phyloP scores from a whole-genome alignment of 495 filamentous ascomycete species.

The Cladorrhinum samala region DNA sequence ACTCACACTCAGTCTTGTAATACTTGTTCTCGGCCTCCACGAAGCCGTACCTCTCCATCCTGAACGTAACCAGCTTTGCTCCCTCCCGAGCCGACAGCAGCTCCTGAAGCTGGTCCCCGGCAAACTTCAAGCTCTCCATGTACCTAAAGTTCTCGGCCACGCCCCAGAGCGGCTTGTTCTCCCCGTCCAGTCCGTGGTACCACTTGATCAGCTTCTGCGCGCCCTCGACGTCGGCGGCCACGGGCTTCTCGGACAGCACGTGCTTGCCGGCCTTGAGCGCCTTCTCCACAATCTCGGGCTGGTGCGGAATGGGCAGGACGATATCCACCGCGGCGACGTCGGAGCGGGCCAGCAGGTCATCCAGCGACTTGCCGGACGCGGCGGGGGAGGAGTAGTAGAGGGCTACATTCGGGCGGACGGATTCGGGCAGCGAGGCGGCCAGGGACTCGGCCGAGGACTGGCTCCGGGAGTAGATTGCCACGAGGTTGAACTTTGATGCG shows the following conservation, averaged over 20 bases:
- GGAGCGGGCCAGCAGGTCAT: slow-evolving; percentile 53
- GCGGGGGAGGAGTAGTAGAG: slow-evolving; percentile 51
- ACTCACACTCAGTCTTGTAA: slow-evolving; percentile 53
- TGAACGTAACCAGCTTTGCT: slow-evolving; percentile 61
- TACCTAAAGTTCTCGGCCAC: slow-evolving; percentile 77
- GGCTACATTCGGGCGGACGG: slow-evolving; percentile 30
- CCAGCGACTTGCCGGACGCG: slow-evolving; percentile 42
- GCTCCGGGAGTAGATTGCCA: slow-evolving; percentile 58
- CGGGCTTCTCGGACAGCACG: slow-evolving; percentile 75
- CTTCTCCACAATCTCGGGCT: slow-evolving; percentile 50
- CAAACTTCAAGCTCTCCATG: slow-evolving; percentile 49
- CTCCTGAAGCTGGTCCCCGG: slow-evolving; percentile 46
- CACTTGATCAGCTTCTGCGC: slow-evolving; percentile 56
- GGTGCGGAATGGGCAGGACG: slow-evolving; percentile 57
- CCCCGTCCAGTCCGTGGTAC: slow-evolving; percentile 44
- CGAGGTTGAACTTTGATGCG: slow-evolving; percentile 41
- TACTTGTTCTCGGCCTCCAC: slow-evolving; percentile 44
- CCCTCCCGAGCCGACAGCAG: too few species aligned
- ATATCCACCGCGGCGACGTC: slow-evolving; percentile 68
- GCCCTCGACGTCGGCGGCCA: slow-evolving; percentile 56
- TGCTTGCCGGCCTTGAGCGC: slow-evolving; percentile 67
- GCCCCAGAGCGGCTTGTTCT: slow-evolving; percentile 46
- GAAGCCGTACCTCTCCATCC: slow-evolving; percentile 47
- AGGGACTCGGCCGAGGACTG: slow-evolving; percentile 36
- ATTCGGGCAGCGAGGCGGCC: slow-evolving; percentile 23